Base-by-base conservation (phyloP, 345 rosid genomes). In the Boechera divaricarpa region DNA sequence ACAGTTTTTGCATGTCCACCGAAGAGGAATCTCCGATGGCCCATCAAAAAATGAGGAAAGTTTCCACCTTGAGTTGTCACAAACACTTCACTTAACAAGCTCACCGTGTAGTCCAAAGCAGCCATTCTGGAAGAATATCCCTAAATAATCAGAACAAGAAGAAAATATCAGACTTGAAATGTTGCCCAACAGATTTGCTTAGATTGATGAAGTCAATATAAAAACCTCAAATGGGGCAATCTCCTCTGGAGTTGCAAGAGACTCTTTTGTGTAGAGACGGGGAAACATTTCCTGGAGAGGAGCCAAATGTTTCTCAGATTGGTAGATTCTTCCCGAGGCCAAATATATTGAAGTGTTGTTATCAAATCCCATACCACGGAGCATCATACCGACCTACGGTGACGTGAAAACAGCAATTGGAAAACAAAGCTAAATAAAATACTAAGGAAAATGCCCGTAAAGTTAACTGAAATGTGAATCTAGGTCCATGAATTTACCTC, bases 351-450 rank as follows among this genome's bases (percentile, higher is more conserved):
- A 84, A 36, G 94, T 95, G 60, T 76, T 86, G 78, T 88, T 92
- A 82, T 83, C 93, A 69, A 95, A 95, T 82, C 99, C 99, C 98
- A 95, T 95, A 76, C 97, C 98, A 49, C 91, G 90, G 39, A 95
- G 88, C 91, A 95, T 86, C 92, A 95, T 82, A 72, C 98, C 98
- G 6, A 95, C 98, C 99, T 94, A 85, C 82, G 80, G 83, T 86
- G 83, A 89, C 93, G 67, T 66, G 62, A 80, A 83, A 88, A 79
- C 72, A 66, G 73, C 54, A 52, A 61, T 72, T 51, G 31, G 11
- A 74, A 73, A 31, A 13, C 61, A 74, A 56, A 77, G 51, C 68
- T 53, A 56, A 69, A 11, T 45, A 42, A 41, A 39, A 31, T 13
- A 63, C 32, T 24, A 24, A 39, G 54, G 33, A 36, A 65, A 13